These are phyloP conservation scores for Nadsonia fulvescens DNA, from an alignment of 805 yeast genomes.

Conservation along the genomic window DNA sequence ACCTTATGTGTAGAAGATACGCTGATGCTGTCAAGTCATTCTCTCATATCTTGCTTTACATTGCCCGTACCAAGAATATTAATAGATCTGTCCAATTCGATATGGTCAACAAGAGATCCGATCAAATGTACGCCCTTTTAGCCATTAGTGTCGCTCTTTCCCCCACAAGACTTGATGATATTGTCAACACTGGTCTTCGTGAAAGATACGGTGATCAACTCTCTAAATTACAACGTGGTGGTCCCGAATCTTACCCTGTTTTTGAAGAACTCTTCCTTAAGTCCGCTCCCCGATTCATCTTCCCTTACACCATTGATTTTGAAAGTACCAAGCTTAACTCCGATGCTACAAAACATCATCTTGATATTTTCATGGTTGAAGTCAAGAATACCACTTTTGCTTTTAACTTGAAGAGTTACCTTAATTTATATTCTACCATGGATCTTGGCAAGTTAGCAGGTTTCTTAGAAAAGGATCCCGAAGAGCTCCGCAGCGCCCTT, in stretches of 20 bases:
- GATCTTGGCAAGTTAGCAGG: slow-evolving; percentile 26
- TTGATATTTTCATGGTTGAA: slow-evolving; percentile 25
- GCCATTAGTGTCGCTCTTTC: slow-evolving; percentile 28
- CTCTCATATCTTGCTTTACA: slow-evolving; percentile 28
- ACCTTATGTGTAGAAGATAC: slow-evolving; percentile 31
- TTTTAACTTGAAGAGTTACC: slow-evolving; percentile 26
- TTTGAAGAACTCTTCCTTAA: slow-evolving; percentile 29
- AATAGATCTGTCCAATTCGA: slow-evolving; percentile 28
- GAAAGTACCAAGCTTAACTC: slow-evolving; percentile 15
- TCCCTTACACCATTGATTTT: slow-evolving; percentile 22
- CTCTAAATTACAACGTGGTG: slow-evolving; percentile 24
- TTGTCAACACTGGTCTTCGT: slow-evolving; percentile 24
- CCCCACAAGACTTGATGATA: slow-evolving; percentile 30
- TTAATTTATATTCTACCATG: slow-evolving; percentile 28
- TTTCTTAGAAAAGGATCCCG: slow-evolving; percentile 21
- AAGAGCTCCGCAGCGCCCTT: slow-evolving; percentile 22
- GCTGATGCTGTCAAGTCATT: slow-evolving; percentile 32
- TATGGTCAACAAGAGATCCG: slow-evolving; percentile 28
- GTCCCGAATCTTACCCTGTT: slow-evolving; percentile 23
- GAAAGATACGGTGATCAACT: slow-evolving; percentile 31
- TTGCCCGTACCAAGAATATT: slow-evolving; percentile 27
- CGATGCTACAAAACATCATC: slow-evolving; percentile 18
- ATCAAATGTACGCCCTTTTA: slow-evolving; percentile 32
- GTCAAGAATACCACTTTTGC: slow-evolving; percentile 22
- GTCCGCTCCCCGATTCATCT: slow-evolving; percentile 32